Base-by-base conservation (phyloP, 495 filamentous ascomycete genomes). In the Patellaria atrata region DNA sequence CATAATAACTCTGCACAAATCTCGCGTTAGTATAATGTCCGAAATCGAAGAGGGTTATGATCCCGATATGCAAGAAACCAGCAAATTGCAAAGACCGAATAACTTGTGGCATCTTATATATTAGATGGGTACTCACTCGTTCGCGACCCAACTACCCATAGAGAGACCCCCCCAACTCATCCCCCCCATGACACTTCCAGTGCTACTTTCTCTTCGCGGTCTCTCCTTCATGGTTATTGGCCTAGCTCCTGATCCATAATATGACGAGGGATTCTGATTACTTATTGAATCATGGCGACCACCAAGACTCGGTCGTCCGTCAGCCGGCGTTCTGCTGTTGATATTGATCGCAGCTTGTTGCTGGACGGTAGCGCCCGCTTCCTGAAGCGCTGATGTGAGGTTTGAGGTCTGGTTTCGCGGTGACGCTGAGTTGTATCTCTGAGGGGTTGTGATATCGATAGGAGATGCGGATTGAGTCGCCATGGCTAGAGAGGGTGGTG, bases 101-200 rank as follows among this genome's bases (percentile, higher is more conserved):
- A 22, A 15, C 1, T 35, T 15, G 18, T 24, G 14, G 18, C 9
- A 11, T 14, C 18, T 24, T 11, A 25, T 17, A 25, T 25, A 11
- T 8, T 35, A 38, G 28, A 45, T 17, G 16, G 21, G 32, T 14
- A 85, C 87, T 73, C 72, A 96, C 89, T 97, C 89, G 63, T 97
- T 89, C 50, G 82, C 72, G 57, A 97, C 86, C 68, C 85, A 96
- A 55, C 87, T 94, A 35, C 86, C 85, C 40, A 96, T 80, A 26
- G 89, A 96, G 15, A 91, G 68, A 37, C 87, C 91, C 51, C 91
- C 89, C 85, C 85, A 97, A 54, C 91, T 96, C 83, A 94, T 91
- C 33, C 84, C 86, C 40, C 72, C 77, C 44, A 86, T 77, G 50
- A 94, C 61, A 60, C 91, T 97, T 32, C 83, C 76, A 31, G 79